A percentile compares a stretch with the other conserved stretches of the same genome.
phyloP scores from a whole-genome alignment of 108 stramenopile species.

The Nannochloropsis salina region DNA sequence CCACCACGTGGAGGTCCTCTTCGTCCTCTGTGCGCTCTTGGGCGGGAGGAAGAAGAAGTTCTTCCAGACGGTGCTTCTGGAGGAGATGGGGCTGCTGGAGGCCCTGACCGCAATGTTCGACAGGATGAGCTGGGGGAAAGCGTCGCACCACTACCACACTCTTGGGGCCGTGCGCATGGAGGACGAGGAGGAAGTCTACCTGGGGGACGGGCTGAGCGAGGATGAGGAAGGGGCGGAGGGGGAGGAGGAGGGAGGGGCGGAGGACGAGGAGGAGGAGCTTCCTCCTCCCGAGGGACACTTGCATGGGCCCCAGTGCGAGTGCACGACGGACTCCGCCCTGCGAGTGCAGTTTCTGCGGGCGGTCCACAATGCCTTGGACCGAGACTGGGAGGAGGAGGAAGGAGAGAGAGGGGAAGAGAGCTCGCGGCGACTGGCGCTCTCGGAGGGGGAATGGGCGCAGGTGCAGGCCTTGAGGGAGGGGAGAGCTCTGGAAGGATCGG shows the following conservation, averaged over 20 bases:
- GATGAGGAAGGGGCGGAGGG: not conserved
- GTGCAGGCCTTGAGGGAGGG: not conserved
- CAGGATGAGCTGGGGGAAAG: conserved; percentile 62
- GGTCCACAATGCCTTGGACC: conserved; percentile 78
- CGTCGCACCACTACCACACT: not conserved
- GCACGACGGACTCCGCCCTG: conserved; percentile 73
- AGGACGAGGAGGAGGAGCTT: not conserved
- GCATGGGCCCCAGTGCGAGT: conserved; percentile 63
- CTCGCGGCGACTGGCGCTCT: not conserved
- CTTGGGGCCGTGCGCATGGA: not conserved
- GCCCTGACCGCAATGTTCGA: conserved; percentile 68
- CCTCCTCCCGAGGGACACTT: conserved; percentile 29
- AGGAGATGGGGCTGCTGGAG: conserved; percentile 55
- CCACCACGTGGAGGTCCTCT: conserved; percentile 71
- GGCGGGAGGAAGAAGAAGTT: conserved; percentile 68
- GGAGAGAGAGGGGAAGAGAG: conserved; percentile 48
- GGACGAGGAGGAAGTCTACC: not conserved
- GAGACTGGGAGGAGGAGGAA: conserved; percentile 65
- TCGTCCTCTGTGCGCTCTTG: conserved; percentile 73
- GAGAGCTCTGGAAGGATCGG: no score
- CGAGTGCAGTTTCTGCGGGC: conserved; percentile 75
- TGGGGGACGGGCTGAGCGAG: conserved; percentile 4
- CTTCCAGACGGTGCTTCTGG: conserved; percentile 58
- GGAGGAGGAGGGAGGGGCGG: not conserved
- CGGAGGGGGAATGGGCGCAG: not conserved